phyloP scores from a whole-genome alignment of 176 grass and related monocot species.

The Musa troglodytarum region DNA sequence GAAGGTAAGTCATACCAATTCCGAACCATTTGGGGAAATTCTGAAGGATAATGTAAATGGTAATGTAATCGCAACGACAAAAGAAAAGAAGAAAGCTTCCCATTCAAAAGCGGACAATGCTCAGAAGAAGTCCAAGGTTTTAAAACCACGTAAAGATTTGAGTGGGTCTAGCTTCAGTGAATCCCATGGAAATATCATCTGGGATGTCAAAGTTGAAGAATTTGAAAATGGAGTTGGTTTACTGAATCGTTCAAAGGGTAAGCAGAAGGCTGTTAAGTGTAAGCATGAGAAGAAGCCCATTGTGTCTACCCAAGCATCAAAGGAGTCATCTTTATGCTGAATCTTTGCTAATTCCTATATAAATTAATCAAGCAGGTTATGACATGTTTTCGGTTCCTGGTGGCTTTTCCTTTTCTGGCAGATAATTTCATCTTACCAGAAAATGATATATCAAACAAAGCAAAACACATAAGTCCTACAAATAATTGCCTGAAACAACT shows the following conservation, averaged over 20 bases:
- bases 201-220: neutral
- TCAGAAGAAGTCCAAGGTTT: slow-evolving; percentile 43
- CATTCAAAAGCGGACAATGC: slow-evolving; percentile 18
- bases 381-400: slow-evolving; percentile 47
- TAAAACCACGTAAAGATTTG: slow-evolving; percentile 32
- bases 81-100: slow-evolving; percentile 34
- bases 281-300: slow-evolving; percentile 24
- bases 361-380: slow-evolving; percentile 42
- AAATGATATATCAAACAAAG: slow-evolving; percentile 27
- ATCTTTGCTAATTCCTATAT: slow-evolving; percentile 19
- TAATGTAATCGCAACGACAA: slow-evolving; percentile 27
- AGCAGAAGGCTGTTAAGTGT: slow-evolving; percentile 25
- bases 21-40: slow-evolving; percentile 11
- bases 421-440: too few species aligned
- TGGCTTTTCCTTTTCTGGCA: slow-evolving; percentile 27
- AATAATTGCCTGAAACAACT: slow-evolving; percentile 13
- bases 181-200: slow-evolving; percentile 16
- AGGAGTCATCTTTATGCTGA: neutral
- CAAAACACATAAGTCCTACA: slow-evolving; percentile 15
- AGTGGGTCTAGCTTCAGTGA: slow-evolving; percentile 22
- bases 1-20: slow-evolving; percentile 21
- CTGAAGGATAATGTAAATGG: slow-evolving; percentile 19
- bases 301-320: too few species aligned
- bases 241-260: slow-evolving; percentile 22
- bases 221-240: slow-evolving; percentile 27